Evolutionary conservation across 352 stramenopile genomes (phyloP).

Genomic region (Pythium graminicola): DNA sequence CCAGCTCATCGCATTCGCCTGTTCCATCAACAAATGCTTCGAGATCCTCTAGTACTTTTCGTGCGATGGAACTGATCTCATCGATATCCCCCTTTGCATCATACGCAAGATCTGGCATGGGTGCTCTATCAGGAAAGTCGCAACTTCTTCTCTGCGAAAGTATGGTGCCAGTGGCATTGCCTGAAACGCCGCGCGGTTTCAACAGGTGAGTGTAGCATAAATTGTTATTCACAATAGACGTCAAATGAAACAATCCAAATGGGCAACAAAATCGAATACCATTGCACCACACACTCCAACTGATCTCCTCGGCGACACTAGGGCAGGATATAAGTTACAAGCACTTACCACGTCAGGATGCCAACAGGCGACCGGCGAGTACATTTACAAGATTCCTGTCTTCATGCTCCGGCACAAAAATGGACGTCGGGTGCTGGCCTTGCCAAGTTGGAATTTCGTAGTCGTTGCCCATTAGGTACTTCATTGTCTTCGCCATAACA

Average conservation of each 20-base stretch:
- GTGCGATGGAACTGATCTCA: slow-evolving; percentile 26
- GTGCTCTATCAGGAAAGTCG: too few relatives aligned
- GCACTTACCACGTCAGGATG: slow-evolving; percentile 23
- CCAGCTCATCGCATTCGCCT: not conserved
- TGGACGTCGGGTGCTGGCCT: slow-evolving; percentile 43
- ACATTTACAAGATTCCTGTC: slow-evolving; percentile 74
- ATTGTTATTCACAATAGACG: too few relatives aligned
- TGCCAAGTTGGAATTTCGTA: slow-evolving; percentile 61
- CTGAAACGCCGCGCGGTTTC: slow-evolving; percentile 23
- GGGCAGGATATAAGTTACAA: slow-evolving; percentile 11
- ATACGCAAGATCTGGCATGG: too few relatives aligned
- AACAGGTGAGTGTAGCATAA: too few relatives aligned
- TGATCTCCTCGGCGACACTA: too few relatives aligned
- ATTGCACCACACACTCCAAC: too few relatives aligned
- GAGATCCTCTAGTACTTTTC: slow-evolving; percentile 40
- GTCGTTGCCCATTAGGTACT: slow-evolving; percentile 45
- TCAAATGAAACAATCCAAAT: too few relatives aligned
- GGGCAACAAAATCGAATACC: too few relatives aligned
- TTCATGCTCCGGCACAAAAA: slow-evolving; percentile 71
- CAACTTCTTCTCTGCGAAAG: too few relatives aligned
- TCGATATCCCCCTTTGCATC: not conserved
- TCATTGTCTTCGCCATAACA: slow-evolving; percentile 72
- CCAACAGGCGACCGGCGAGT: slow-evolving; percentile 46
- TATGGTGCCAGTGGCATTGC: too few relatives aligned
- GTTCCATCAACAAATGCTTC: slow-evolving; percentile 39